These are phyloP conservation scores for Ettlia oleoabundans DNA, from an alignment of 139 green algal species.

Conservation along the genomic window DNA sequence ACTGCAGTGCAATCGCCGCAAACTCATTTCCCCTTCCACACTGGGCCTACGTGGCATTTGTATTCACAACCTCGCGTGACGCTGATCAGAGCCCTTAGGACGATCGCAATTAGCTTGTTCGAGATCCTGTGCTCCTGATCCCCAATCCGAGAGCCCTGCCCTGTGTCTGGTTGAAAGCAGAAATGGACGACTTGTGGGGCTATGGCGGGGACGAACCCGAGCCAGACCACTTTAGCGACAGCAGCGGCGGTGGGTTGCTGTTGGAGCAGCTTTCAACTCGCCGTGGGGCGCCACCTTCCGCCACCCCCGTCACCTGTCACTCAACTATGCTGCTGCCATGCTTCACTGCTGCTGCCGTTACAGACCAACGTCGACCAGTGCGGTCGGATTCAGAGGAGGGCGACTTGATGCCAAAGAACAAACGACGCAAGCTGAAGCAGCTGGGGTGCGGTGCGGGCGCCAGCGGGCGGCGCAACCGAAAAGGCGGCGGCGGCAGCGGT, in stretches of 20 bases:
- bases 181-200: constrained; percentile 19
- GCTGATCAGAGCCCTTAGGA: too few relatives aligned
- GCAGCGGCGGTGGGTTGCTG: too few relatives aligned
- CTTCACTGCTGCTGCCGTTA: not conserved
- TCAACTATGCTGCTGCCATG: not conserved
- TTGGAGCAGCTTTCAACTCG: too few relatives aligned
- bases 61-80: too few relatives aligned
- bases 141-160: not conserved
- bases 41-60: too few relatives aligned
- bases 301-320: not conserved
- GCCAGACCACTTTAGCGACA: not conserved
- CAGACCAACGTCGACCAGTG: not conserved
- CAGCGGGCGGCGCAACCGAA: not conserved
- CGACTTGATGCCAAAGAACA: constrained; percentile 10
- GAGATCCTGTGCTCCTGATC: not conserved
- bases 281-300: not conserved
- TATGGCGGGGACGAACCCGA: constrained; percentile 10
- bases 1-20: too few relatives aligned
- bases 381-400: not conserved
- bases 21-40: too few relatives aligned
- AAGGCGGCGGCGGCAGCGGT: not conserved
- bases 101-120: too few relatives aligned
- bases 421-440: constrained; percentile 18
- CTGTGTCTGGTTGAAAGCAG: not conserved
- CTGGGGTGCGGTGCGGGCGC: not conserved